Conservation (phyloP, 2,329 filamentous ascomycete species). For the Pseudogymnoascus sp. region DNA sequence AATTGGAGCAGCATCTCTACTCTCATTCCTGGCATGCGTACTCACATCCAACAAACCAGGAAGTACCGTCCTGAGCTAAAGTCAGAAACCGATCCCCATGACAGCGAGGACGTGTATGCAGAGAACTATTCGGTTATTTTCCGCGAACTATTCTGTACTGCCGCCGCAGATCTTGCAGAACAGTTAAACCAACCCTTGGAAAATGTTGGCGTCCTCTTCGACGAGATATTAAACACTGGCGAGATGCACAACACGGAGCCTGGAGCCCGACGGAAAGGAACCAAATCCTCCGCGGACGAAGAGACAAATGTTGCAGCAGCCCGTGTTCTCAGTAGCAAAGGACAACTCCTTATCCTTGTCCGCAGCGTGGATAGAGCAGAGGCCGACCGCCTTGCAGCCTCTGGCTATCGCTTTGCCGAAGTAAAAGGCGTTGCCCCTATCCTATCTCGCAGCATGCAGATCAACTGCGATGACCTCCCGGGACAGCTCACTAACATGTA, state of each 20-base stretch:
- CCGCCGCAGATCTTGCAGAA: slow-evolving; percentile 65
- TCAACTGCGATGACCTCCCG: slow-evolving; percentile 56
- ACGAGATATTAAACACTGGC: slow-evolving; percentile 66
- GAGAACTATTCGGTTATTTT: slow-evolving; percentile 70
- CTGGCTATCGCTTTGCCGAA: slow-evolving; percentile 72
- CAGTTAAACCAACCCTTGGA: slow-evolving; percentile 56
- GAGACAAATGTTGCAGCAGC: slow-evolving; percentile 31
- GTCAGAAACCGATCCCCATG: slow-evolving; percentile 39
- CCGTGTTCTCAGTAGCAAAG: slow-evolving; percentile 55
- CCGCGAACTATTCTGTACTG: slow-evolving; percentile 75
- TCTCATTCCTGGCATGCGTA: slow-evolving; percentile 64
- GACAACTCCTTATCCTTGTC: slow-evolving; percentile 75
- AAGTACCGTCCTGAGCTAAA: slow-evolving; percentile 29
- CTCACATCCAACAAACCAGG: slow-evolving; percentile 53
- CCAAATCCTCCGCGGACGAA: slow-evolving; percentile 28
- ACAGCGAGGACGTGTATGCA: slow-evolving; percentile 50
- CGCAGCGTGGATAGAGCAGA: slow-evolving; percentile 55
- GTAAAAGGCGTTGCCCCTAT: slow-evolving; percentile 59
- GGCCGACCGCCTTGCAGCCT: slow-evolving; percentile 55
- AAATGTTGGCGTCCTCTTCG: slow-evolving; percentile 63
- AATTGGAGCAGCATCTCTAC: slow-evolving; percentile 66
- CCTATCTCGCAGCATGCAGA: slow-evolving; percentile 68
- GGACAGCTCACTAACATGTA: slow-evolving; percentile 58
- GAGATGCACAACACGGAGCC: slow-evolving; percentile 19
- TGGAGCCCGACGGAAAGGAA: background rate